Percentiles rank a stretch among this genome's conserved stretches.
These are phyloP conservation scores for Kazachstania bromeliacearum DNA, from an alignment of 805 yeast species.

Conservation along the genomic window DNA sequence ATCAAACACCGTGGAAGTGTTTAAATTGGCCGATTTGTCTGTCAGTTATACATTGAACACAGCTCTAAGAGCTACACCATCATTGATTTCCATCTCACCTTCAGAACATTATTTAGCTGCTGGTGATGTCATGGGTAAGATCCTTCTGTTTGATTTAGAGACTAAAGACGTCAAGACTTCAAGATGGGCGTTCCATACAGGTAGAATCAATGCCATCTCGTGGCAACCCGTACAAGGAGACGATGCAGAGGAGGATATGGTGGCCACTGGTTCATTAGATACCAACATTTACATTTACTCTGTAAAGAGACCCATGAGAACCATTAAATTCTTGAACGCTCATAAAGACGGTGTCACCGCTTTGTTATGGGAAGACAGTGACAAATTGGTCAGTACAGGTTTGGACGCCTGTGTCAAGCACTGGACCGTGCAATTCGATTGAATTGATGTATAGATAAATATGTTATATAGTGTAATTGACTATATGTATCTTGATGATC, in stretches of 20 bases:
- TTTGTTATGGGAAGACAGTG: constrained; percentile 54
- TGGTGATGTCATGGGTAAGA: constrained; percentile 83
- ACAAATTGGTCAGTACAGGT: constrained; percentile 59
- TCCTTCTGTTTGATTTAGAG: constrained; percentile 52
- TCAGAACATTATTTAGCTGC: constrained; percentile 62
- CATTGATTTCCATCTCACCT: constrained; percentile 60
- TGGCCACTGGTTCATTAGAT: constrained; percentile 77
- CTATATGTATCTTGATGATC: no score
- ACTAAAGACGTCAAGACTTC: constrained; percentile 59
- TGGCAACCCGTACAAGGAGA: constrained; percentile 52
- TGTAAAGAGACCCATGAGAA: constrained; percentile 68
- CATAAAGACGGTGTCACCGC: constrained; percentile 82
- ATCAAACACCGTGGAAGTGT: constrained; percentile 34
- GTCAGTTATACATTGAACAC: constrained; percentile 30
- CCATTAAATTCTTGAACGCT: constrained; percentile 62
- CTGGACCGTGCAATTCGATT: constrained; percentile 39
- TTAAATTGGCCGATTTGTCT: constrained; percentile 27
- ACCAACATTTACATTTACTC: constrained; percentile 73
- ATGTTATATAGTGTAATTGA: no score
- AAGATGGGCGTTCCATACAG: constrained; percentile 93
- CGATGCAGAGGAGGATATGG: constrained; percentile 53
- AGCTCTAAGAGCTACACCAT: constrained; percentile 51
- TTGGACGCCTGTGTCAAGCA: constrained; percentile 69
- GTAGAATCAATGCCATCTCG: constrained; percentile 62
- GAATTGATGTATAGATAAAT: no score